Conservation (phyloP, 208 protist species). For the Willaertia magna region DNA sequence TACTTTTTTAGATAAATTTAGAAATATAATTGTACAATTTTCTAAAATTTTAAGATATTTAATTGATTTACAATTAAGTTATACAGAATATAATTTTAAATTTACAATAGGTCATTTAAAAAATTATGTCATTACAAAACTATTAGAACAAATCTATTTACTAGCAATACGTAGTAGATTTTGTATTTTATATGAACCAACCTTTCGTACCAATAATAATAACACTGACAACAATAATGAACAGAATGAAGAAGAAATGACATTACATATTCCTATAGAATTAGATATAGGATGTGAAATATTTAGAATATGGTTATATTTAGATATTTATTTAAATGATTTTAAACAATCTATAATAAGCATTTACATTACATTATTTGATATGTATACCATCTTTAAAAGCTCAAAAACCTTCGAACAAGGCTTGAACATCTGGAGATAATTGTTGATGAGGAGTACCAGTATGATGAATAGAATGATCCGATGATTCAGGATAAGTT, state of each 20-base stretch:
- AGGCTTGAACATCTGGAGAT: background rate
- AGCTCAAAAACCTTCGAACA: background rate
- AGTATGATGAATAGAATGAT: background rate
- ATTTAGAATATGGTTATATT: background rate
- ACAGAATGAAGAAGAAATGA: background rate
- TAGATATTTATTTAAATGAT: background rate
- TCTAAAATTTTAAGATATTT: background rate
- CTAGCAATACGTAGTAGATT: background rate
- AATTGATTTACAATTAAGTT: background rate
- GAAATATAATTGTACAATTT: constrained; percentile 1
- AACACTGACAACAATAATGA: background rate
- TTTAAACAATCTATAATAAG: background rate
- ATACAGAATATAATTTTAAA: background rate
- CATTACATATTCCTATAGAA: background rate
- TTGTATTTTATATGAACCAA: background rate
- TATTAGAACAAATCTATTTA: constrained; percentile 4
- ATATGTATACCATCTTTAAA: background rate
- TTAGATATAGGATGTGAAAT: background rate
- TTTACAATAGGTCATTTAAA: no score
- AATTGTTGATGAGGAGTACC: background rate
- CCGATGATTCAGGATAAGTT: background rate
- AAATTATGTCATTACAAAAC: background rate
- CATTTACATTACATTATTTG: background rate
- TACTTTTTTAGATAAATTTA: background rate
- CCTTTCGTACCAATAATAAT: background rate